Evolutionary conservation across 345 rosid genomes (phyloP).

Genomic region (Syzygium jambos): DNA sequence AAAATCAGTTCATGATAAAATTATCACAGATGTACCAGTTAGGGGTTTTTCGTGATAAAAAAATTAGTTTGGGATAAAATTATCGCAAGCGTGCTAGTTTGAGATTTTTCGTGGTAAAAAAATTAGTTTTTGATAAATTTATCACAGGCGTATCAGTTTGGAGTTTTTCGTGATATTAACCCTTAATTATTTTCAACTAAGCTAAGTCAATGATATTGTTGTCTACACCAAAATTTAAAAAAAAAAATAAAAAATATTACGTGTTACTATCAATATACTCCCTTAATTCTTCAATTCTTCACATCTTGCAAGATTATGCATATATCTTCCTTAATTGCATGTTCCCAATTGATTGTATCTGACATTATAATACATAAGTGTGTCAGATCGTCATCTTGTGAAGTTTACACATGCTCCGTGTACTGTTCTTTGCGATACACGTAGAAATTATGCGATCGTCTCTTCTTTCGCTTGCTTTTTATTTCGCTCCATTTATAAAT

Average conservation of each 20-base stretch:
- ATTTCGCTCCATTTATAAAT: background rate
- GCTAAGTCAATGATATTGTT: background rate
- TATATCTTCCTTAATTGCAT: background rate
- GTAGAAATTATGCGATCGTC: background rate
- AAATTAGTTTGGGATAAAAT: no score
- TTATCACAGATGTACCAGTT: no score
- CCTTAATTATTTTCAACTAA: background rate
- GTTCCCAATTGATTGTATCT: no score
- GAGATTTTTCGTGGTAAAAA: no score
- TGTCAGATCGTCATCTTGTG: no score
- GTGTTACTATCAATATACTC: background rate
- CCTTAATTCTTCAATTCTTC: no score
- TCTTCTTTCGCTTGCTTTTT: background rate
- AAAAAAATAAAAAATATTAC: background rate
- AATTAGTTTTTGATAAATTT: no score
- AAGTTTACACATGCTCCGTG: background rate
- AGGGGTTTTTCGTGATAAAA: no score
- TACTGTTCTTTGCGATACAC: background rate
- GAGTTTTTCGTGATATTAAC: no score
- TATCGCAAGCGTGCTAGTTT: no score
- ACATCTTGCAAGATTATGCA: background rate
- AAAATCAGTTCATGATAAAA: no score
- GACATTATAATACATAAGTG: background rate
- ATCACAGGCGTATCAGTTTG: no score
- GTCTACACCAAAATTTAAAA: background rate